Base-by-base conservation (phyloP, 78 protist species). In the Dictyostelium brefeldianum region DNA sequence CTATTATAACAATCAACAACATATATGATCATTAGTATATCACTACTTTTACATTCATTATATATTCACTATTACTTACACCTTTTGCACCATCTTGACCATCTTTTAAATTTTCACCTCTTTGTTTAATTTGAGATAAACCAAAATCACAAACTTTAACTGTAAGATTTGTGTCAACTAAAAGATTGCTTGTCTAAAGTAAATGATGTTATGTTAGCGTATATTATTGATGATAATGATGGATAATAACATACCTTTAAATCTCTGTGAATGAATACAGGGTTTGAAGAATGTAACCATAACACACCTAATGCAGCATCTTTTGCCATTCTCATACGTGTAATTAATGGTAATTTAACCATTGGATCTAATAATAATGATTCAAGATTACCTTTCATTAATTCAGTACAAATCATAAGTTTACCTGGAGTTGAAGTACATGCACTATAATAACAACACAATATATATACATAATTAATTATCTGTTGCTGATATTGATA, bases 131-230 rank as follows among this genome's bases (percentile, higher is more conserved):
- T 65, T 95, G 96, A 29, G 95, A 90, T 27, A 95, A 41, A 74
- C 96, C 96, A 84, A 95, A 95, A 50, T 95, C 96, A 64, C 96
- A 95, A 53, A 95, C 96, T 81, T 87, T 95, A 50, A 89, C 79
- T 31, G 92, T 87, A 54, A 95, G 48, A 62, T 90, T 83, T 18
- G 80, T 12, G 62, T 95, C 96, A 41, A 95, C 95, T 51, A 95
- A 80, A 22, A 95, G 87, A 77, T 95, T 95, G 14, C 67, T 47
- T 71, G 91, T 83, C 91, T 83, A 82, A 17, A 15, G 20, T 50
- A 65, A 56, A 36, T 36, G 2, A 36, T 36, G 43, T 36, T 36
- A 2, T 36, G 43, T 36, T 36, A 36, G 43, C 2, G 43, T 36
- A 36, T 41, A 78, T 78, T 25, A 36, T 83, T 22, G 25, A 57